A percentile compares a stretch with the other conserved stretches of the same genome.
phyloP scores from a whole-genome alignment of 2,329 filamentous ascomycete species.

The Cryoendolithus antarcticus region DNA sequence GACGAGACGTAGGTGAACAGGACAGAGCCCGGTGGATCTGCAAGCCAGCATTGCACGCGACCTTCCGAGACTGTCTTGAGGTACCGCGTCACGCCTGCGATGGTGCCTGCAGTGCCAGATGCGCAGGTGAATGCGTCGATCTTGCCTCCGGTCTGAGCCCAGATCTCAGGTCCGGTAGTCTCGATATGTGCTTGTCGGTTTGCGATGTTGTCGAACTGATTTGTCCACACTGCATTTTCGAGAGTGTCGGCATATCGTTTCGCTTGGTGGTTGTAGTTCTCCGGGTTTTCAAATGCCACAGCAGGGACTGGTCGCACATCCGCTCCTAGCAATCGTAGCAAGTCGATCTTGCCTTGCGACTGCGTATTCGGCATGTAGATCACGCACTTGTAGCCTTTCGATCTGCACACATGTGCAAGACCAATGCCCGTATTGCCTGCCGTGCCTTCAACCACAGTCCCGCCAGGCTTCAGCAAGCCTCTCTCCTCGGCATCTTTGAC shows the following conservation, averaged over 20 bases:
- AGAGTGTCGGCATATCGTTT: conserved; percentile 73
- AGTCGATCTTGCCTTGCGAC: conserved; percentile 93
- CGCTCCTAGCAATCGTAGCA: conserved; percentile 78
- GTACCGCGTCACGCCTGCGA: conserved; percentile 79
- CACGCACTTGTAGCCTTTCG: conserved; percentile 82
- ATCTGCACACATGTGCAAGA: conserved; percentile 88
- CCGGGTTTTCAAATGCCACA: conserved; percentile 84
- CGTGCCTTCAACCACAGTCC: conserved; percentile 92
- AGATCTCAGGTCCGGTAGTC: conserved; percentile 95
- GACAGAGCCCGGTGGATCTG: conserved; percentile 86
- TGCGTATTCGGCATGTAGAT: conserved; percentile 99
- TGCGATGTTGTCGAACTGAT: conserved; percentile 95
- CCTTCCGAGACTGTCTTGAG: conserved; percentile 73
- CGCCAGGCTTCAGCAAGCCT: conserved; percentile 69
- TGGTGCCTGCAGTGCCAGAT: conserved; percentile 82
- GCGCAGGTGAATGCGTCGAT: conserved; percentile 92
- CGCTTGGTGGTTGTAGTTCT: conserved; percentile 98
- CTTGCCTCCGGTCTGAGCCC: conserved; percentile 75
- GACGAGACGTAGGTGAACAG: conserved; percentile 84
- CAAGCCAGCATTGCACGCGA: conserved; percentile 73
- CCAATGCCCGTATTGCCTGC: conserved; percentile 97
- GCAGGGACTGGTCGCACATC: conserved; percentile 94
- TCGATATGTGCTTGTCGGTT: conserved; percentile 92
- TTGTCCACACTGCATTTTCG: conserved; percentile 91
- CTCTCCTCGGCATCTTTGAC: conserved; percentile 86